Conservation (phyloP, 345 rosid genomes). For the Dimocarpus longan region DNA sequence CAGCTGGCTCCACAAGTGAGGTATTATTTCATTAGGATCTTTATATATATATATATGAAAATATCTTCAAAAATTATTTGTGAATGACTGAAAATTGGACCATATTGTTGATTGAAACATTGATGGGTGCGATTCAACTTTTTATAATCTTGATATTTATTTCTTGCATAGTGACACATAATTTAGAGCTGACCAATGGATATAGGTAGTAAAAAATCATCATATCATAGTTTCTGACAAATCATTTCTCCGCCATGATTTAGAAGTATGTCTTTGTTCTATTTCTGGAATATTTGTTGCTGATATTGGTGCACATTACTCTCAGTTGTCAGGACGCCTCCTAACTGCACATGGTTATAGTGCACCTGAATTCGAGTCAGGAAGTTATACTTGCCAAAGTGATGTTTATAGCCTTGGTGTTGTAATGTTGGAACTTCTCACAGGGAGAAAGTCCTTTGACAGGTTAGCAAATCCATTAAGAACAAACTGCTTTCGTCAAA, state of each 20-base stretch:
- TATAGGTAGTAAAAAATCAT: neutral
- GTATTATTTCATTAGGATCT: conserved; percentile 32
- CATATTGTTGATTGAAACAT: neutral
- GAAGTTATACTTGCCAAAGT: conserved; percentile 82
- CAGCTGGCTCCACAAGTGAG: conserved; percentile 60
- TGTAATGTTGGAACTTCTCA: conserved; percentile 92
- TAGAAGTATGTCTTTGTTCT: neutral
- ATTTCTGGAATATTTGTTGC: neutral
- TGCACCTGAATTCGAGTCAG: conserved; percentile 78
- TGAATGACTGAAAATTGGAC: neutral
- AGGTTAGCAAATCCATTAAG: conserved; percentile 46
- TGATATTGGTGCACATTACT: conserved; percentile 18
- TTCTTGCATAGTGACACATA: neutral
- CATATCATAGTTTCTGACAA: neutral
- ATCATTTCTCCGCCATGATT: neutral
- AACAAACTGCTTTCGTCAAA: neutral
- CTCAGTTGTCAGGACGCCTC: conserved; percentile 51
- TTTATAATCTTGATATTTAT: neutral
- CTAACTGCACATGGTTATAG: conserved; percentile 50
- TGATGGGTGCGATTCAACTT: conserved; percentile 9
- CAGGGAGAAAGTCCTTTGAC: conserved; percentile 78
- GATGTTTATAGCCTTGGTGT: conserved; percentile 95
- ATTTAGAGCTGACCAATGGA: neutral
- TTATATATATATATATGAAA: neutral
- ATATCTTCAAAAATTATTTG: neutral